Conservation (phyloP, 2,329 filamentous ascomycete genomes). For the Fusarium sp. region DNA sequence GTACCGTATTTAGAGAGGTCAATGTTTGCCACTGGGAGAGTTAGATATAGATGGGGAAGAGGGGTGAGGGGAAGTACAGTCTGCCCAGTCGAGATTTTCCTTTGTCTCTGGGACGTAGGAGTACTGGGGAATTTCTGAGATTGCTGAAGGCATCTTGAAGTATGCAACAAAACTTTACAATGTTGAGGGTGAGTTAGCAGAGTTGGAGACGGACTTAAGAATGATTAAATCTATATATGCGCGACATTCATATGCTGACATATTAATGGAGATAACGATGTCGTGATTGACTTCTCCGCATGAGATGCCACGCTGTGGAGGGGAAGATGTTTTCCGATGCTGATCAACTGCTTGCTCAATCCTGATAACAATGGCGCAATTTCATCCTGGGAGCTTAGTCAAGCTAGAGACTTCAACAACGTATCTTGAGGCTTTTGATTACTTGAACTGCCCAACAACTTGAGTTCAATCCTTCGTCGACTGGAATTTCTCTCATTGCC, state of each 20-base stretch:
- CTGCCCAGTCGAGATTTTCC: slow-evolving; percentile 52
- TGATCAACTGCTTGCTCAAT: background rate
- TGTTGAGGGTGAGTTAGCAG: no score
- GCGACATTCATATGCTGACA: background rate
- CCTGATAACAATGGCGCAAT: background rate
- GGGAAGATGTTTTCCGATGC: background rate
- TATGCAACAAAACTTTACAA: no score
- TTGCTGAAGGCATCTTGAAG: background rate
- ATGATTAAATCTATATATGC: no score
- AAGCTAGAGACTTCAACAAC: background rate
- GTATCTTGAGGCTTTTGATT: background rate
- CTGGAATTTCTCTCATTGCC: no score
- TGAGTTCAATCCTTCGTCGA: no score
- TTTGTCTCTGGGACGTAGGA: slow-evolving; percentile 51
- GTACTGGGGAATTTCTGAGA: slow-evolving; percentile 38
- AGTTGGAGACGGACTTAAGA: no score
- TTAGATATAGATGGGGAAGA: background rate
- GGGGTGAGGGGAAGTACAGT: slow-evolving; percentile 38
- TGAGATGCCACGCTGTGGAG: background rate
- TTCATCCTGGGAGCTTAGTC: background rate
- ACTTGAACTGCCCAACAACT: no score
- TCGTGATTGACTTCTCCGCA: background rate
- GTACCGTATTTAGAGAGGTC: slow-evolving; percentile 50
- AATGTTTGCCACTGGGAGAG: slow-evolving; percentile 45
- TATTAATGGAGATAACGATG: background rate